Evolutionary conservation across 176 grass and related monocot species (phyloP), one percentile per base, ranked within the genome.

Genomic region (Zoysia pacifica): DNA sequence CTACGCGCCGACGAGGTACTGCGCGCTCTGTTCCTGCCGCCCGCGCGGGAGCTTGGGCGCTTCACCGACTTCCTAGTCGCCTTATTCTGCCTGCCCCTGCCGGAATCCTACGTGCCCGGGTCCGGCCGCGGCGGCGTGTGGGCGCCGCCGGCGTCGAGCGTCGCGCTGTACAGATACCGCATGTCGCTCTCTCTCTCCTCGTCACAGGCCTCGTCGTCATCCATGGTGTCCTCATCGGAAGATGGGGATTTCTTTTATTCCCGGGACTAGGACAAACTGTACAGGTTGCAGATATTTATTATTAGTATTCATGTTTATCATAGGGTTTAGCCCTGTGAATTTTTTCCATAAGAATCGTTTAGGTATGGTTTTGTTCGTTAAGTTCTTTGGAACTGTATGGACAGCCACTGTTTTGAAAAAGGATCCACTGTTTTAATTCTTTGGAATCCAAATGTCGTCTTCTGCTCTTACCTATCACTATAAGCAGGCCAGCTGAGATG

Each of bases 71-170:
- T 68, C 67, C 67, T 89, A 44, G 81, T 60, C 78, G 15, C 62
- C 47, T 89, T 89, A 82, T 89, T 89, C 82, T 85, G 82, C 82
- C 50, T 89, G 59, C 87, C 87, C 2, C 67, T 89, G 78, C 87
- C 87, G 66, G 87, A 85, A 14, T 72, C 81, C 77, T 77, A 77
- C 77, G 2, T 67, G 65, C 48, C 55, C 0, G 70, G 18, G 1
- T 75, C 81, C 48, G 77, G 64, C 39, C 87, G 87, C 48, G 77
- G 77, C 64, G 87, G 77, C 1, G 81, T 48, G 41, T 83, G 77
- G 81, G 4, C 41, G 40, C 41, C 49, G 14, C 87, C 72, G n/a
- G 7, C 42, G 66, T 60, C 79, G n/a, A 35, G 80, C 49, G n/a
- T n/a, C 12, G 18, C 58, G 35, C n/a, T 89, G 10, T 81, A 85